Evolutionary conservation across 495 filamentous ascomycete genomes (phyloP), one percentile per base, ranked within the genome.

Genomic region (Lepidopterella palustris): DNA sequence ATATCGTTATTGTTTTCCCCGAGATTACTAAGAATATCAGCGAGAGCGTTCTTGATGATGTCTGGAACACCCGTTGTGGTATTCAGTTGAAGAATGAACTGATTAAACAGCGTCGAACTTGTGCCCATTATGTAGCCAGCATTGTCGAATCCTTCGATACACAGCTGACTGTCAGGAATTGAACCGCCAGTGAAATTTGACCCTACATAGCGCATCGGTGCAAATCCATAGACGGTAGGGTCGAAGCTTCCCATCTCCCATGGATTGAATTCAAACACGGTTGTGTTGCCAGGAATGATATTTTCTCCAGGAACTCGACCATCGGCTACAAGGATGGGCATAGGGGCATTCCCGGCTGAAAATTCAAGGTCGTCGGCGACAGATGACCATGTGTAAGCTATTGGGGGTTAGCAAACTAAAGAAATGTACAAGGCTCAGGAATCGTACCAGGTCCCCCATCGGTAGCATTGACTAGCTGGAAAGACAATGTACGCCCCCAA

Each of bases 61-160:
- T 74, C 57, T 0, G 86, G 84, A 3, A 92, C 69, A 24, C 70
- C 78, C 13, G 68, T 67, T 59, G 79, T 73, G 25, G 72, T 69
- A 59, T 75, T 68, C 45, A 89, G 76, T 35, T 82, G 68, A 0
- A 91, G 78, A 1, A 93, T 65, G 71, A 86, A 79, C 55, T 79
- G 72, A 74, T 97, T 97, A 84, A 97, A 97, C 29, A 97, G 80
- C 9, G 86, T 86, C 20, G 86, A 89, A n/a, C 87, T 92, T 0
- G 92, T 96, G 29, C 92, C 93, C 81, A 95, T 91, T 29, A 96
- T 74, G 70, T 80, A 97, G 23, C 90, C 90, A 45, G 79, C 82
- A 67, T 90, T 90, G 75, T 97, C 92, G 64, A 89, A 95, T 3
- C 92, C 92, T 6, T 74, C 71, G 3, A 95, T 77, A 70, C 92